These are phyloP conservation scores for Heterobasidion parviporum DNA, from an alignment of 1,284 basidiomycete genomes.

Conservation along the genomic window DNA sequence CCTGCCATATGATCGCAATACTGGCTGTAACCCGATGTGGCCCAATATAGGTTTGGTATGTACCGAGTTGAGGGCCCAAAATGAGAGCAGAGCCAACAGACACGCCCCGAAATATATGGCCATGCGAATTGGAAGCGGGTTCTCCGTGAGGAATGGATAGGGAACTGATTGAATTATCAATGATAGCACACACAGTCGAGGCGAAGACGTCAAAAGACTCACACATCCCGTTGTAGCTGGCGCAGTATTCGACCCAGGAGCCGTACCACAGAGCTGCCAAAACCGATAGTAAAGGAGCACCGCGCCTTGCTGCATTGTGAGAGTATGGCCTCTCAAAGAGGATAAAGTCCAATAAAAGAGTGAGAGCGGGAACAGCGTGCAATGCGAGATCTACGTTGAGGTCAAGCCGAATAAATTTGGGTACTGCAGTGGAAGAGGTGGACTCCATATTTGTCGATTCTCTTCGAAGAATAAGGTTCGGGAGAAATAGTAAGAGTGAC, in stretches of 20 bases:
- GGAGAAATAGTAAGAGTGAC: conserved; percentile 45
- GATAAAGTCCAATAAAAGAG: conserved; percentile 65
- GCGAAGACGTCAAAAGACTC: conserved; percentile 20
- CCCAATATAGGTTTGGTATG: conserved; percentile 21
- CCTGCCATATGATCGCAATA: too few relatives aligned
- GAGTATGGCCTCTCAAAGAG: conserved; percentile 56
- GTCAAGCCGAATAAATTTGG: conserved; percentile 42
- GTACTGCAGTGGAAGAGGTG: conserved; percentile 26
- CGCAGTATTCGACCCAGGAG: conserved; percentile 64
- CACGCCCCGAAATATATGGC: conserved; percentile 52
- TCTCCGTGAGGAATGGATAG: conserved; percentile 67
- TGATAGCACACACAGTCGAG: background rate
- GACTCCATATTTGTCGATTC: conserved; percentile 22
- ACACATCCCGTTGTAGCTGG: conserved; percentile 57
- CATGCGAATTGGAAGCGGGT: conserved; percentile 41
- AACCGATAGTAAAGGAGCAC: conserved; percentile 36
- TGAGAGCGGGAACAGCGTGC: conserved; percentile 56
- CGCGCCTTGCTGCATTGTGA: conserved; percentile 30
- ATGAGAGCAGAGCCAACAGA: conserved; percentile 45
- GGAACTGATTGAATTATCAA: conserved; percentile 41
- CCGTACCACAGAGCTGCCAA: conserved; percentile 46
- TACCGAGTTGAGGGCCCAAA: conserved; percentile 46
- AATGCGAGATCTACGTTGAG: conserved; percentile 57
- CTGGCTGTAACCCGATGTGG: too few relatives aligned
- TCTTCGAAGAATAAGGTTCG: conserved; percentile 42